Evolutionary conservation across 2,329 filamentous ascomycete genomes (phyloP), one percentile per base, ranked within the genome.

Genomic region (Claviceps sp.): DNA sequence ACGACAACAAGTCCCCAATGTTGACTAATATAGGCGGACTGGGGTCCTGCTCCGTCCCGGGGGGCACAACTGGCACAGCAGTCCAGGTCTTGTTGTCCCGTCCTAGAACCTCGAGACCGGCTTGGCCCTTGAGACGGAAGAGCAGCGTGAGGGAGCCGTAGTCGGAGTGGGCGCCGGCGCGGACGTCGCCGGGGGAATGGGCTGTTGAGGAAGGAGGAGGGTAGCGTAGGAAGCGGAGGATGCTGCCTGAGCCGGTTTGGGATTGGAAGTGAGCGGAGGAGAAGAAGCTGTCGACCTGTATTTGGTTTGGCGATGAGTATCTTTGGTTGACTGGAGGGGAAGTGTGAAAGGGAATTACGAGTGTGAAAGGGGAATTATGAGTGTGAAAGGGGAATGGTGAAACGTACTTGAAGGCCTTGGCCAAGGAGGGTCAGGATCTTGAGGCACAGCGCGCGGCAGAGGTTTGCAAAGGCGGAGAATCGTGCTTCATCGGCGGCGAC

Each of bases 111-210:
- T 97, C 89, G 1, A 98, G 75, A 0, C 93, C 93, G 0, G 89
- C 84, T 61, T 96, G 89, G 1, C 86, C 86, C 1, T 80, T 79
- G 2, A 90, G 79, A 58, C 93, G 89, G 73, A 98, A 97, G 11
- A 97, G 78, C n/a, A 84, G 71, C 1, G 81, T 84, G 53, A 84
- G 68, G 54, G 76, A 79, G 52, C 81, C 81, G 68, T 95, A 95
- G 70, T 96, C 90, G 4, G 86, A 91, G 67, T 97, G 91, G 0
- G 91, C 89, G 53, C 91, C 93, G 6, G 91, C 91, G 30, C 91
- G 84, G 55, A 96, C 79, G 61, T 91, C 87, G 51, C 71, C 61
- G 55, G 61, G 50, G 37, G 73, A 59, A 59, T 81, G 67, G 11
- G 65, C 61, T 7, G 72, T 72, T 8, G 67, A 61, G 47, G 66